A percentile compares a stretch with the other conserved stretches of the same genome.
Evolutionary conservation across 1,284 basidiomycete species (phyloP).

Genomic region (Microbotryomycetes sp.): DNA sequence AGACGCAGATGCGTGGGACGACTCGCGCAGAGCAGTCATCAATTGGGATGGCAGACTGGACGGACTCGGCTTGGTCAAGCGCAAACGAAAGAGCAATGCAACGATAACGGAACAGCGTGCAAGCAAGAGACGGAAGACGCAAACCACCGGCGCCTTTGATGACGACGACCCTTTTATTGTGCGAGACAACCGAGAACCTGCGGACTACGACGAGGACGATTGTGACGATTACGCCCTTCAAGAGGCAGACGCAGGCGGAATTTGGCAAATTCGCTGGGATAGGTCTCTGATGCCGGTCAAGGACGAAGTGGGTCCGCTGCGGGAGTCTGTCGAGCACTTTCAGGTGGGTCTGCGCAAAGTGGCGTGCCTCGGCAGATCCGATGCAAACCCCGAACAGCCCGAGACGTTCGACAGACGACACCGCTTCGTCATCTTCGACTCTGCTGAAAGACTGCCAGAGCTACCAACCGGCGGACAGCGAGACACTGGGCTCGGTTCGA

Average conservation of each 20-base stretch:
- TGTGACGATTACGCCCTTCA: background rate
- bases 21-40: background rate
- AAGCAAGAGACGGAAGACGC: background rate
- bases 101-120: background rate
- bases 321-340: conserved; percentile 27
- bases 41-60: background rate
- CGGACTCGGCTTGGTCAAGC: background rate
- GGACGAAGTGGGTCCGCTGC: conserved; percentile 12
- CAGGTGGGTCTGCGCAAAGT: conserved; percentile 5
- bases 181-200: background rate
- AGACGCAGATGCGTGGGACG: conserved; percentile 1
- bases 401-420: background rate
- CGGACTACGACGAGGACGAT: background rate
- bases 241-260: background rate
- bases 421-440: conserved; percentile 21
- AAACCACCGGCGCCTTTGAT: background rate
- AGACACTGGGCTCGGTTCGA: conserved; percentile 28
- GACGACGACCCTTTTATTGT: background rate
- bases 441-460: conserved; percentile 21
- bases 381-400: background rate
- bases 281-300: background rate
- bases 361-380: background rate
- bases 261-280: conserved; percentile 23
- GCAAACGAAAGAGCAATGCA: conserved; percentile 1
- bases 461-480: conserved; percentile 8